Base-by-base conservation (phyloP, 2,329 filamentous ascomycete species). In the Sordariomycetes sp. region DNA sequence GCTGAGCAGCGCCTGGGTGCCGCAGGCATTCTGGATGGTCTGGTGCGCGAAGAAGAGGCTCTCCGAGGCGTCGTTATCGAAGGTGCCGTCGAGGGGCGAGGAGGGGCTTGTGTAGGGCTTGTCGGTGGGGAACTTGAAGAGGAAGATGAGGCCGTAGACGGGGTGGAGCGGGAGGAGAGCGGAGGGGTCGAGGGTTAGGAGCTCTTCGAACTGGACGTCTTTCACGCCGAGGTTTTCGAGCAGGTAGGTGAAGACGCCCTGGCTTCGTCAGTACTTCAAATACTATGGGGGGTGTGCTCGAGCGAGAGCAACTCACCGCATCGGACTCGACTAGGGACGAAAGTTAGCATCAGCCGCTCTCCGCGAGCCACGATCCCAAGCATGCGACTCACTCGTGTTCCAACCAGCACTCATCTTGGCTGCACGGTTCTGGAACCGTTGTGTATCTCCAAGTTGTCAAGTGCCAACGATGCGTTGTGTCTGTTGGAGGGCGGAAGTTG, bases 1-100 rank as follows among this genome's bases (percentile, higher is more conserved):
- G 57, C 89, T 94, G 48, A 99, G 82, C 53, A 99, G 83, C 3
- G 94, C 94, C 72, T 99, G 94, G 18, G 94, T 99, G 52, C 92
- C 94, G 74, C 94, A 99, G 8, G 94, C 94, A 73, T 99, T 99
- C 73, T 97, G 93, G 70, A 99, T 99, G 3, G 93, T 97, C 76
- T 99, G 94, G 34, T 87, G 86, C 3, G 94, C 94, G 73, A 99
- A 99, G 80, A 96, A 99, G 66, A 96, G 80, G 61, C 81, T 79
- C 62, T 90, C 85, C 20, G 88, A 78, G 16, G 90, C 90, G 18
- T 78, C 79, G 64, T 84, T 77, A 74, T 97, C 91, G 71, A 90
- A 96, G 37, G 76, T 78, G 61, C 94, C 94, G 70, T 97, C 92
- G 63, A 85, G 81, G 0, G 92, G 91, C 52, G 80, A 80, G 59